Conservation (phyloP, 257 asterid genomes). For the Solanum microdontum region DNA sequence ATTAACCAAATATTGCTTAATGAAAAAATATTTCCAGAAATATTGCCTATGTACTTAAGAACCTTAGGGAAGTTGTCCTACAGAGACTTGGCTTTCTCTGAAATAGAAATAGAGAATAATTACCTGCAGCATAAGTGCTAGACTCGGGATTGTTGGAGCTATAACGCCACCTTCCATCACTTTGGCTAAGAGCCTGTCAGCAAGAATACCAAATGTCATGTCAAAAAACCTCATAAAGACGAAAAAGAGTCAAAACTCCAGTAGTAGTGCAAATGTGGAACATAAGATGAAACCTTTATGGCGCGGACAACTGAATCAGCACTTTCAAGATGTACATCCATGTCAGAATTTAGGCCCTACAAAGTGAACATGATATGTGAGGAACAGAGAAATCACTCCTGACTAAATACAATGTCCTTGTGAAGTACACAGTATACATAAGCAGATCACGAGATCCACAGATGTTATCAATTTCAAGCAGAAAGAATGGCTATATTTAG, state of each 20-base stretch:
- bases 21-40: background rate
- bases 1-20: background rate
- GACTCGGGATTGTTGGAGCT: conserved; percentile 77
- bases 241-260: background rate
- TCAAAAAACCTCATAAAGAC: background rate
- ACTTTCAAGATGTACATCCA: conserved; percentile 55
- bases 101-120: background rate
- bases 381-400: background rate
- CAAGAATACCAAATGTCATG: conserved; percentile 6
- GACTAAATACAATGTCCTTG: background rate
- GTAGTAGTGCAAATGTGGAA: background rate
- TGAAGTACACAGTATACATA: background rate
- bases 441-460: background rate
- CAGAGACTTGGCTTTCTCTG: background rate
- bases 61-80: background rate
- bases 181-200: conserved; percentile 83
- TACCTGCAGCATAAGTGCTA: conserved; percentile 89
- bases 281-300: conserved; percentile 45
- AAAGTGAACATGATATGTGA: conserved; percentile 5
- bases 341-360: conserved; percentile 61
- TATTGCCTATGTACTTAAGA: background rate
- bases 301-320: conserved; percentile 62
- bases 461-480: background rate
- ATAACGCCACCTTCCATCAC: conserved; percentile 98
- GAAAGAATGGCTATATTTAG: background rate